phyloP scores from a whole-genome alignment of 371 early-diverging fungal species.

The Funneliformis caledonium region DNA sequence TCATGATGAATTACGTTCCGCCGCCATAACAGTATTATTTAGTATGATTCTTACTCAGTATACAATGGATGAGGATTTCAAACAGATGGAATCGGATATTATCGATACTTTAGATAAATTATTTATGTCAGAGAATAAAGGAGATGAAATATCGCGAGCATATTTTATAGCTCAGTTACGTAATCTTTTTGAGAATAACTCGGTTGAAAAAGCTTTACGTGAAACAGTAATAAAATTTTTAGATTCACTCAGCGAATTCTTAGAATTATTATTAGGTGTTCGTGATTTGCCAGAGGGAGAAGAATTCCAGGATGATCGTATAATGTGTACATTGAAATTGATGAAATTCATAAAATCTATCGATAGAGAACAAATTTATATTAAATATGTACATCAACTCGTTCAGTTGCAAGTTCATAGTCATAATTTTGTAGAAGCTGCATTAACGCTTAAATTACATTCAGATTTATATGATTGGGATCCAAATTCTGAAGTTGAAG shows the following conservation, averaged over 20 bases:
- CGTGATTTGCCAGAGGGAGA: slow-evolving; percentile 64
- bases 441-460: slow-evolving; percentile 69
- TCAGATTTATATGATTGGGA: slow-evolving; percentile 74
- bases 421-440: slow-evolving; percentile 73
- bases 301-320: slow-evolving; percentile 70
- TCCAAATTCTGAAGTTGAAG: slow-evolving; percentile 51
- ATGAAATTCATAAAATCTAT: slow-evolving; percentile 68
- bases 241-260: slow-evolving; percentile 58
- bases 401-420: slow-evolving; percentile 64
- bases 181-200: slow-evolving; percentile 46
- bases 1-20: slow-evolving; percentile 60
- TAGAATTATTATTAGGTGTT: slow-evolving; percentile 61
- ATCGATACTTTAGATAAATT: slow-evolving; percentile 68
- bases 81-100: slow-evolving; percentile 60
- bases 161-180: slow-evolving; percentile 49
- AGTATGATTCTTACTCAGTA: slow-evolving; percentile 70
- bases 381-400: slow-evolving; percentile 75
- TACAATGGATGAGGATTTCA: slow-evolving; percentile 55
- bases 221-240: slow-evolving; percentile 51
- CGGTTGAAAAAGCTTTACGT: slow-evolving; percentile 39
- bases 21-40: slow-evolving; percentile 62
- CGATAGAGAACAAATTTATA: slow-evolving; percentile 68
- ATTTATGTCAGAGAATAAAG: slow-evolving; percentile 63
- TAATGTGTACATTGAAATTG: slow-evolving; percentile 65
- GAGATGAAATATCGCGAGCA: slow-evolving; percentile 52